Evolutionary conservation across 2,329 filamentous ascomycete species (phyloP).

Genomic region (Talaromyces sp.): DNA sequence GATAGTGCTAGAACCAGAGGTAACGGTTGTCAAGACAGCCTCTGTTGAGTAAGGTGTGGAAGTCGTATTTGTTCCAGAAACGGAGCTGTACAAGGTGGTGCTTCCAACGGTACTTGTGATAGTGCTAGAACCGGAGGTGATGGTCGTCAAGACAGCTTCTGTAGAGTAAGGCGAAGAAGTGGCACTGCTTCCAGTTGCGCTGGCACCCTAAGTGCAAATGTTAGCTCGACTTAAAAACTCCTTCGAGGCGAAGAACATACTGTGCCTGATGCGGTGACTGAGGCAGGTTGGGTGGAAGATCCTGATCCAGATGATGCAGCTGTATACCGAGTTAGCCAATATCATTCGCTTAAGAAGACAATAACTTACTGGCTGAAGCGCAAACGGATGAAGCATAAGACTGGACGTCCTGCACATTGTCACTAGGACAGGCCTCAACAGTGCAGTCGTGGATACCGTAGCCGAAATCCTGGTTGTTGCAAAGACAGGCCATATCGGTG

Average conservation of each 20-base stretch:
- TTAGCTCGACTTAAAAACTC: background rate
- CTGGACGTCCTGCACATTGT: constrained; percentile 33
- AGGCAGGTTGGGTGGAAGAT: constrained; percentile 6
- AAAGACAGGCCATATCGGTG: constrained; percentile 40
- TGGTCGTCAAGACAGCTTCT: constrained; percentile 17
- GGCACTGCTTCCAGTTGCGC: constrained; percentile 21
- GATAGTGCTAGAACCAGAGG: constrained; percentile 17
- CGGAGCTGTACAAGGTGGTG: constrained; percentile 21
- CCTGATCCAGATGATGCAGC: constrained; percentile 17
- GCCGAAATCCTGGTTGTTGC: constrained; percentile 39
- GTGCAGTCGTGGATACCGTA: constrained; percentile 48
- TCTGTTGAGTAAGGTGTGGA: constrained; percentile 21
- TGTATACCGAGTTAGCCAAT: background rate
- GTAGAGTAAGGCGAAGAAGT: constrained; percentile 22
- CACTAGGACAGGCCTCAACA: constrained; percentile 40
- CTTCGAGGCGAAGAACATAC: background rate
- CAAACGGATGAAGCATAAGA: constrained; percentile 36
- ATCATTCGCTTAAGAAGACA: background rate
- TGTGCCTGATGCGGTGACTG: constrained; percentile 1
- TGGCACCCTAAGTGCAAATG: constrained; percentile 18
- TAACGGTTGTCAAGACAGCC: constrained; percentile 19
- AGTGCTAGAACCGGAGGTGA: constrained; percentile 18
- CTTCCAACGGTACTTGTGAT: constrained; percentile 25
- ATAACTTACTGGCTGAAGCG: constrained; percentile 25
- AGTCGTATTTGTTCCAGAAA: constrained; percentile 20